phyloP scores from a whole-genome alignment of 2,329 filamentous ascomycete species.

The Botrytis tulipae region DNA sequence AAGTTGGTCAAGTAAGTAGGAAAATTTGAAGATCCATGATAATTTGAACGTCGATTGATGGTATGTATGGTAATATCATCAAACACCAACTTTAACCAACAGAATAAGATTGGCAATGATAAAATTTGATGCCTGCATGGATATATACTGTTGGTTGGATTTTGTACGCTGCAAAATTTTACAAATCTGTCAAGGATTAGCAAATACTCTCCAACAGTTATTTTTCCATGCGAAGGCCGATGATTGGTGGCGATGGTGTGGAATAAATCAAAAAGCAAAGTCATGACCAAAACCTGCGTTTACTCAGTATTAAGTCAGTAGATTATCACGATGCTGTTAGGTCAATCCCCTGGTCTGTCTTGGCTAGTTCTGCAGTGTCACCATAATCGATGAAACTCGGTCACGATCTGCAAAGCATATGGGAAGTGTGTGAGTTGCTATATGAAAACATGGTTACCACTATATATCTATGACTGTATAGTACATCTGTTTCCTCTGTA shows the following conservation, averaged over 20 bases:
- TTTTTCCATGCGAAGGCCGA: background rate
- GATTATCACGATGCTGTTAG: background rate
- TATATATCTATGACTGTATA: slow-evolving; percentile 7
- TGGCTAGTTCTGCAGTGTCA: slow-evolving; percentile 1
- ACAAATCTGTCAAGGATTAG: background rate
- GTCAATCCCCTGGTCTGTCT: background rate
- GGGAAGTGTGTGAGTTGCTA: background rate
- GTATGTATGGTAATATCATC: background rate
- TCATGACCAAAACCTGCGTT: background rate
- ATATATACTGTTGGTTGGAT: background rate
- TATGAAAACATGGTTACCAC: slow-evolving; percentile 10
- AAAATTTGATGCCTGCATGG: background rate
- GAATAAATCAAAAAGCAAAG: background rate
- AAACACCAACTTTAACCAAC: background rate
- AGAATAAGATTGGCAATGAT: background rate
- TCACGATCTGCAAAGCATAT: slow-evolving; percentile 8
- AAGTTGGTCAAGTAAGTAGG: background rate
- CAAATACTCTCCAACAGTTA: background rate
- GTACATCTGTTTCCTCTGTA: background rate
- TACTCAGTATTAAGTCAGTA: background rate
- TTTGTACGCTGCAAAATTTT: background rate
- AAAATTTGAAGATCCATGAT: background rate
- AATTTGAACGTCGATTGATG: background rate
- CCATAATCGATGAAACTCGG: background rate
- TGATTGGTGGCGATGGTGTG: background rate